Conservation (phyloP, 2,329 filamentous ascomycete genomes). For the Diplodia intermedia region DNA sequence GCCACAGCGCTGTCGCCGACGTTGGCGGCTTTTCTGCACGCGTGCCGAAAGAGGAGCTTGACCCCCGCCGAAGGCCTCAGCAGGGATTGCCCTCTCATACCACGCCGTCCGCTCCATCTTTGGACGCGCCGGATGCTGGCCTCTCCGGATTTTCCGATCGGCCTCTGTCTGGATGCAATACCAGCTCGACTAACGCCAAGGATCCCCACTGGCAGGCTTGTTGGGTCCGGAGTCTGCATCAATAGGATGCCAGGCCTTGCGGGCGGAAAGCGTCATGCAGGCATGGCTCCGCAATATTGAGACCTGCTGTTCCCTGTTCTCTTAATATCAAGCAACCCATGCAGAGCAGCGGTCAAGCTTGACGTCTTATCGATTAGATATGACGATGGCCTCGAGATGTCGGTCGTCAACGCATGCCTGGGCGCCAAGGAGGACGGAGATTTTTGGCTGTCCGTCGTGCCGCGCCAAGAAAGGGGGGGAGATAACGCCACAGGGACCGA, state of each 20-base stretch:
- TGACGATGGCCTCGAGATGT: background rate
- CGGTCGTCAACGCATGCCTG: background rate
- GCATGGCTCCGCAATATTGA: conserved; percentile 1
- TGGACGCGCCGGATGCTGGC: conserved; percentile 8
- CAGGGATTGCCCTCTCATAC: background rate
- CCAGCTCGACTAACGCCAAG: background rate
- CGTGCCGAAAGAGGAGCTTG: conserved; percentile 18
- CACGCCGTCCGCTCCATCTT: conserved; percentile 9
- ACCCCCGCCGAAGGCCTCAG: background rate
- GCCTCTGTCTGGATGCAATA: background rate
- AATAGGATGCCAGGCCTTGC: background rate
- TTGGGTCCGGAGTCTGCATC: conserved; percentile 6
- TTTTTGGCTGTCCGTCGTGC: conserved; percentile 3
- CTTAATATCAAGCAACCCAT: background rate
- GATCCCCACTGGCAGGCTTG: conserved; percentile 1
- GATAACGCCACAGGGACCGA: conserved; percentile 11
- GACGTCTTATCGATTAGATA: conserved; percentile 20
- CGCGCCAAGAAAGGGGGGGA: too few relatives aligned
- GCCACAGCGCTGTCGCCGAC: background rate
- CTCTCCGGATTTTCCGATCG: conserved; percentile 8
- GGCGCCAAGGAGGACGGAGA: conserved; percentile 19
- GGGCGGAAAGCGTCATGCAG: conserved; percentile 1
- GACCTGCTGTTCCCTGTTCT: conserved; percentile 7
- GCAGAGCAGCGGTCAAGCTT: background rate
- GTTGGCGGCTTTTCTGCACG: conserved; percentile 10